Percentiles rank a stretch among this genome's conserved stretches.
Conservation (phyloP, 352 stramenopile species). For the Globisporangium spinosum region DNA sequence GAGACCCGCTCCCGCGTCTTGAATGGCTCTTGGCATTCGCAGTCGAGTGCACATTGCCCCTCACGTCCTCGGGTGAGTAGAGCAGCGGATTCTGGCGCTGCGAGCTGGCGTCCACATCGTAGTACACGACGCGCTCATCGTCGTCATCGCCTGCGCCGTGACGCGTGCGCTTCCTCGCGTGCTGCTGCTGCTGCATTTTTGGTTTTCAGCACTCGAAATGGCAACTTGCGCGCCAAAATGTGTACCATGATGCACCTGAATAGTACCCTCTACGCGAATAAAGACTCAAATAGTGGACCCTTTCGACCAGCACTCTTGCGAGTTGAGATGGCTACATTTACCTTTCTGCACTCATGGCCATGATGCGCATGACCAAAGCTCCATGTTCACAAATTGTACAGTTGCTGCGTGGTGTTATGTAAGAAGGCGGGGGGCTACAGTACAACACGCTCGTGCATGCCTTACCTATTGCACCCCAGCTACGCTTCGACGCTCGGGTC, state of each 20-base stretch:
- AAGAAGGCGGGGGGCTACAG: background rate
- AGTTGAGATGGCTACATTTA: background rate
- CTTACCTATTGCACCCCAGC: background rate
- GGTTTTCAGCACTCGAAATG: background rate
- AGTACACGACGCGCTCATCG: constrained; percentile 58
- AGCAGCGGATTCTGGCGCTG: constrained; percentile 22
- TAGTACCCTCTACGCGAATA: background rate
- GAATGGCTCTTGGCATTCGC: background rate
- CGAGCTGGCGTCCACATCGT: constrained; percentile 42
- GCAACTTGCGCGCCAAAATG: background rate
- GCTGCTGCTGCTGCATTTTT: constrained; percentile 3
- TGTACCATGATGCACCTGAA: background rate
- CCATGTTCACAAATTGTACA: background rate
- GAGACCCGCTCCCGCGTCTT: background rate
- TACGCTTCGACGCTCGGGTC: constrained; percentile 31
- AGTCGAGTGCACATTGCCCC: background rate
- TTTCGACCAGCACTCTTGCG: background rate
- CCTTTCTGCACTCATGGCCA: background rate
- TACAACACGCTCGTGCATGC: background rate
- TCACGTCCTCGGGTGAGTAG: constrained; percentile 9
- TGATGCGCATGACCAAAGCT: background rate
- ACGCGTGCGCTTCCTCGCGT: background rate
- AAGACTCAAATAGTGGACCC: background rate
- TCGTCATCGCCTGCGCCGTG: constrained; percentile 21
- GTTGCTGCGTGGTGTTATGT: background rate